Evolutionary conservation across 2,329 filamentous ascomycete genomes (phyloP).

Genomic region (Talaromyces atroroseus): DNA sequence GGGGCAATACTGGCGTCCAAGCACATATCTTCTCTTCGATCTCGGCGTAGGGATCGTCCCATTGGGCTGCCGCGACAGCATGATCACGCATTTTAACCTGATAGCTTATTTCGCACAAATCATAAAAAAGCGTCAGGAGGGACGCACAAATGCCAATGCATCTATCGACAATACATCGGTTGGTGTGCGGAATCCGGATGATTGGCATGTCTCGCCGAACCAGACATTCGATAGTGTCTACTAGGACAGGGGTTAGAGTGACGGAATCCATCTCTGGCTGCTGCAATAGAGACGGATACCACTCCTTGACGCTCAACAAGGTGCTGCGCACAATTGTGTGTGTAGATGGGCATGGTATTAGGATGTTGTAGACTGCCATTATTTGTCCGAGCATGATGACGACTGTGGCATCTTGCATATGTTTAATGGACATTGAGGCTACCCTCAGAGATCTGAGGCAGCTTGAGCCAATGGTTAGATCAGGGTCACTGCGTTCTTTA

Average conservation of each 20-base stretch:
- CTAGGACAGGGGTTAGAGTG: conserved; percentile 24
- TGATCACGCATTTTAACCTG: neutral
- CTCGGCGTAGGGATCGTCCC: conserved; percentile 15
- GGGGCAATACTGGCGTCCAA: conserved; percentile 17
- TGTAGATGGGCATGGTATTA: conserved; percentile 21
- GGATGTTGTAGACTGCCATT: conserved; percentile 26
- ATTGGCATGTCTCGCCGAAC: conserved; percentile 27
- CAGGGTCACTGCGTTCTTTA: neutral
- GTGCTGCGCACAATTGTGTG: conserved; percentile 24
- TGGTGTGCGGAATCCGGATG: conserved; percentile 19
- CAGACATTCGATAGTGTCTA: conserved; percentile 29
- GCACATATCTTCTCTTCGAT: conserved; percentile 16
- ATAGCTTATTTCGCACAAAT: conserved; percentile 25
- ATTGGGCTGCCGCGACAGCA: neutral
- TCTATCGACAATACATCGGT: conserved; percentile 23
- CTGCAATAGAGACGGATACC: conserved; percentile 22
- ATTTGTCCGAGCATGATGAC: conserved; percentile 23
- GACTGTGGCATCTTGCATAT: conserved; percentile 18
- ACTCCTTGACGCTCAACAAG: conserved; percentile 24
- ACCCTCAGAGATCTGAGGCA: neutral
- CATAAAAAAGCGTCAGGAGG: conserved; percentile 28
- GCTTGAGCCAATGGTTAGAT: neutral
- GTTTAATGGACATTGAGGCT: neutral
- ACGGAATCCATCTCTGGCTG: conserved; percentile 25
- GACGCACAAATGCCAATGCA: conserved; percentile 25